phyloP scores from a whole-genome alignment of 1,284 basidiomycete species.

The Sphaerobolus stellatus region DNA sequence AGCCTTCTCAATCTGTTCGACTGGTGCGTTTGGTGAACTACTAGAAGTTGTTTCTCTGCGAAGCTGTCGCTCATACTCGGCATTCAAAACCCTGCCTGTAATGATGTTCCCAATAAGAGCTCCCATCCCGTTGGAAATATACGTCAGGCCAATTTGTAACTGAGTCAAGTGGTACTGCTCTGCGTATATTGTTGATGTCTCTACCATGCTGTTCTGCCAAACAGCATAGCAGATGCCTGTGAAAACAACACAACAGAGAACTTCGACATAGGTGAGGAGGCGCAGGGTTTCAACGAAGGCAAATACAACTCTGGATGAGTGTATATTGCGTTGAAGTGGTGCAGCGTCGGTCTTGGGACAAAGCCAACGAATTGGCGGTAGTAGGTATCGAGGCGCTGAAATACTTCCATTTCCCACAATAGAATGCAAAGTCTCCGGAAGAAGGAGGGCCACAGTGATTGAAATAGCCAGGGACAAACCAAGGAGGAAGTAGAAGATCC shows the following conservation, averaged over 20 bases:
- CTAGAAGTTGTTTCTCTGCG: background rate
- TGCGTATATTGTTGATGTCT: background rate
- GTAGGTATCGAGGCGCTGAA: background rate
- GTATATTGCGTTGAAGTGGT: background rate
- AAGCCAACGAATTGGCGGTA: background rate
- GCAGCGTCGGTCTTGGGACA: background rate
- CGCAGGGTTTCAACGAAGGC: background rate
- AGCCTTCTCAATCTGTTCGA: background rate
- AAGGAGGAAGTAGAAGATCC: background rate
- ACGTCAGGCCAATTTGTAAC: background rate
- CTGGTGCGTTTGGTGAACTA: background rate
- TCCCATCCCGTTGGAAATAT: constrained; percentile 1
- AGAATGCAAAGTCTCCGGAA: background rate
- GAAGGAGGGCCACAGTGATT: background rate
- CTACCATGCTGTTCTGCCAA: constrained; percentile 8
- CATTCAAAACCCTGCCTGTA: background rate
- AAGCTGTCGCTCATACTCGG: background rate
- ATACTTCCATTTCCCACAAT: background rate
- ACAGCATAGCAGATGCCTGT: constrained; percentile 1
- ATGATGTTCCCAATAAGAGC: background rate
- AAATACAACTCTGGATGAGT: background rate
- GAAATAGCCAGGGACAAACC: background rate
- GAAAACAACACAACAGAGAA: constrained; percentile 1
- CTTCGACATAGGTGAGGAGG: too few relatives aligned
- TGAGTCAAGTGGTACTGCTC: background rate